These are phyloP conservation scores for Eurotiales sp. DNA, from an alignment of 2,329 filamentous ascomycete genomes.

Conservation along the genomic window DNA sequence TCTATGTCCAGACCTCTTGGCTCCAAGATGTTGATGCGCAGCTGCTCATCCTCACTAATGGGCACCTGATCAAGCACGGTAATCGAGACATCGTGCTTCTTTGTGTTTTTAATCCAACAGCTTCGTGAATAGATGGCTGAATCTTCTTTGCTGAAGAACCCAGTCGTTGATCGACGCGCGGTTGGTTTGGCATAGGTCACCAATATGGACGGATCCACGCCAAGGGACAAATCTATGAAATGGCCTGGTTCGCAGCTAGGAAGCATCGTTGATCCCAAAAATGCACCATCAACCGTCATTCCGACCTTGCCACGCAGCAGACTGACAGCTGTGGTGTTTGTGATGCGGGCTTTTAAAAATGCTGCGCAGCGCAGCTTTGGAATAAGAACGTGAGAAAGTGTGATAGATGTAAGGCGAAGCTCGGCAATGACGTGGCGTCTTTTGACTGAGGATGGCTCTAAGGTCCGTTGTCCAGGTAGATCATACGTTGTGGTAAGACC, in stretches of 20 bases:
- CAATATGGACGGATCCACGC: conserved; percentile 29
- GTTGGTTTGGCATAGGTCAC: conserved; percentile 29
- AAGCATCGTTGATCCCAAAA: conserved; percentile 26
- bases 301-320: conserved; percentile 11
- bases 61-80: conserved; percentile 32
- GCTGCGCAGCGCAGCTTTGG: conserved; percentile 38
- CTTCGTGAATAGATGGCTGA: conserved; percentile 27
- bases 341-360: conserved; percentile 39
- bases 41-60: conserved; percentile 28
- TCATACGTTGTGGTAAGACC: conserved; percentile 42
- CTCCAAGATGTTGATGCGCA: conserved; percentile 26
- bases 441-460: conserved; percentile 30
- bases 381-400: conserved; percentile 35
- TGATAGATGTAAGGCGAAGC: conserved; percentile 31
- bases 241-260: conserved; percentile 24
- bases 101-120: conserved; percentile 31
- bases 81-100: conserved; percentile 24
- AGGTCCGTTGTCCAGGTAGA: conserved; percentile 35
- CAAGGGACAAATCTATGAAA: conserved; percentile 29
- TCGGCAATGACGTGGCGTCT: conserved; percentile 39
- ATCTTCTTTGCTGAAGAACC: conserved; percentile 30
- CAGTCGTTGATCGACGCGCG: conserved; percentile 23
- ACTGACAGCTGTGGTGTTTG: conserved; percentile 26
- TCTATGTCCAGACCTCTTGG: conserved; percentile 26
- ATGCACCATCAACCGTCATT: conserved; percentile 18